Base-by-base conservation (phyloP, 1,284 basidiomycete genomes). In the Cystobasidiaceae sp. region DNA sequence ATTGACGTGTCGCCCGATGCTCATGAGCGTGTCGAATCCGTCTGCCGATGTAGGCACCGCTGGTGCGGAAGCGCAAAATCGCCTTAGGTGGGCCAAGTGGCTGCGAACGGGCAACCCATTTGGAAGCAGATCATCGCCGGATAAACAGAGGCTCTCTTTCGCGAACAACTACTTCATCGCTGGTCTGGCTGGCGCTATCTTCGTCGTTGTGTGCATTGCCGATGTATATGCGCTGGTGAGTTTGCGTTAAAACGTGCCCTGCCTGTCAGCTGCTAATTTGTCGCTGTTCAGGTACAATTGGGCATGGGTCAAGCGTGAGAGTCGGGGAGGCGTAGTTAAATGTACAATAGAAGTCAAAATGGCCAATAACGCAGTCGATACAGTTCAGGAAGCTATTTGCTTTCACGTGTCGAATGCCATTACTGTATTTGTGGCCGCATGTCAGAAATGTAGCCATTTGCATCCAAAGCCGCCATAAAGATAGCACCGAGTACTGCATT, bases 161-260 rank as follows among this genome's bases (percentile, higher is more conserved):
- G 72, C 71, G 23, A 71, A 68, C 33, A 65, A 67, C 2, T 67
- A 66, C 23, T 50, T 41, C 33, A 52, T 71, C 46, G 46, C 71
- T 19, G 39, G 19, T 6, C 23, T 68, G 4, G 67, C 50, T 27
- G 49, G 57, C 34, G 46, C 48, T 3, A 61, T 68, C 33, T 66
- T 60, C 25, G 28, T 33, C 5, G 33, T 68, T 23, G 39, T 68
- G 17, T 49, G 52, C 28, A 58, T 66, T 15, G 54, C 55, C 4
- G 61, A 68, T 51, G 37, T 66, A 3, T 66, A 56, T 28, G 67
- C 61, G 5, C 28, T 68, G 28, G 60, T 63, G 19, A 27, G 51
- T 3, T 7, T 28, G 8, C 49, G 9, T 32, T 30, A 13, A 27
- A 23, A 30, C 48, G n/a, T 13, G 17, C 9, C 25, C 30, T 25